phyloP scores from a whole-genome alignment of 1,139 yeast genomes.

The Debaryomyces coudertii region DNA sequence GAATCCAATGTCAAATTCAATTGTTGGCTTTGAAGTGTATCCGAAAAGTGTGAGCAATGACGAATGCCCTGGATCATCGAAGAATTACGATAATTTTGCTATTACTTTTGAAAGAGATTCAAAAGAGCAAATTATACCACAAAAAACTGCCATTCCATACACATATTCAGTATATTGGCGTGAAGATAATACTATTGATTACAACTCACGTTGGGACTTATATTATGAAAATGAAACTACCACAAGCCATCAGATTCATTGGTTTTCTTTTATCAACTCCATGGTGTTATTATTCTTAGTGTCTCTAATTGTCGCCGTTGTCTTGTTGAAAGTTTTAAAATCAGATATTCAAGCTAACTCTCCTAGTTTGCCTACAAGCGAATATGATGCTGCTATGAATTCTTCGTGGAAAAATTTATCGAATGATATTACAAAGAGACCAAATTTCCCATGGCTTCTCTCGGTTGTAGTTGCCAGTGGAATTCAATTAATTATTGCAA shows the following conservation, averaged over 20 bases:
- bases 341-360: conserved; percentile 35
- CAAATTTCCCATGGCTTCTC: conserved; percentile 48
- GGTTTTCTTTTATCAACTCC: conserved; percentile 72
- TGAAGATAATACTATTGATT: conserved; percentile 70
- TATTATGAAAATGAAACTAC: conserved; percentile 63
- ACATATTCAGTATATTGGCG: conserved; percentile 91
- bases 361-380: conserved; percentile 22
- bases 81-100: conserved; percentile 57
- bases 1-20: conserved; percentile 49
- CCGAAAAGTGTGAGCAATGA: conserved; percentile 76
- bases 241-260: conserved; percentile 56
- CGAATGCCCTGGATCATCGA: conserved; percentile 71
- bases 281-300: conserved; percentile 60
- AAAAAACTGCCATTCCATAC: conserved; percentile 57
- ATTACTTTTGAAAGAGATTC: conserved; percentile 29
- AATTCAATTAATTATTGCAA: conserved; percentile 44
- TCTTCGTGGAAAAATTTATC: conserved; percentile 55
- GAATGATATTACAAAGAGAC: conserved; percentile 58
- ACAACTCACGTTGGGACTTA: conserved; percentile 75
- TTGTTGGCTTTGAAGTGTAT: conserved; percentile 90
- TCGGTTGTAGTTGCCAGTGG: conserved; percentile 73
- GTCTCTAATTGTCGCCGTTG: conserved; percentile 65
- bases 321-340: conserved; percentile 55
- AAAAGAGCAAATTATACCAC: conserved; percentile 21
- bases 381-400: conserved; percentile 12